Evolutionary conservation across 768 basidiomycete species (phyloP), one percentile per base, ranked within the genome.

Genomic region (Tylopilus rubrobrunneus): DNA sequence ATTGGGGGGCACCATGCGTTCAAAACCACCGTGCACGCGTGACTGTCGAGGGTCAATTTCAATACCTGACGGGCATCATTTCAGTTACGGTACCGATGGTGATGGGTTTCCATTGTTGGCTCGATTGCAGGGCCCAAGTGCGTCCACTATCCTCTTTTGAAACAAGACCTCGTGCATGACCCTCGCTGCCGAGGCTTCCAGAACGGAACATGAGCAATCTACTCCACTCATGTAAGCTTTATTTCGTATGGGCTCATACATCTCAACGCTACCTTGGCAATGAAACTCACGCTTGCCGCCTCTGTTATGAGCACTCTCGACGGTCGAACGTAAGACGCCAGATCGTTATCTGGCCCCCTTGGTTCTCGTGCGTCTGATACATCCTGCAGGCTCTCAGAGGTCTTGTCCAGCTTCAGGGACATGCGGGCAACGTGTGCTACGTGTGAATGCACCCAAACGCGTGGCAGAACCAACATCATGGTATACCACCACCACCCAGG

Each of bases 51-150:
- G 36, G 56, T 54, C 58, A 57, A 51, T 52, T 59, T 54, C 57
- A 56, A 55, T 63, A 53, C 62, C 50, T 62, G 62, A 52, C 66
- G 64, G 63, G 58, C 64, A 65, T 65, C 64, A 65, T 65, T 67
- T 45, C 45, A 60, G 12, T 65, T 67, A 65, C 64, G 64, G 64
- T 65, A 65, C 64, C 64, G 64, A 65, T 62, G 60, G 55, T 55
- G 53, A 62, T 61, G 47, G 41, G 28, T 64, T 66, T 15, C 63
- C 56, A 50, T 64, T 61, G 56, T 52, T 52, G 61, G 56, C 19
- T 39, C 48, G 45, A 47, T 37, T 54, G 51, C 58, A 51, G 14
- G 12, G 49, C 53, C 42, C 37, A 41, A 19, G 27, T 48, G 44
- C 21, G 37, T 45, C 33, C 44, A 11, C 29, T 41, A n/a, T 51